phyloP scores from a whole-genome alignment of 345 rosid genomes.

The Eucalyptus erythrocorys region DNA sequence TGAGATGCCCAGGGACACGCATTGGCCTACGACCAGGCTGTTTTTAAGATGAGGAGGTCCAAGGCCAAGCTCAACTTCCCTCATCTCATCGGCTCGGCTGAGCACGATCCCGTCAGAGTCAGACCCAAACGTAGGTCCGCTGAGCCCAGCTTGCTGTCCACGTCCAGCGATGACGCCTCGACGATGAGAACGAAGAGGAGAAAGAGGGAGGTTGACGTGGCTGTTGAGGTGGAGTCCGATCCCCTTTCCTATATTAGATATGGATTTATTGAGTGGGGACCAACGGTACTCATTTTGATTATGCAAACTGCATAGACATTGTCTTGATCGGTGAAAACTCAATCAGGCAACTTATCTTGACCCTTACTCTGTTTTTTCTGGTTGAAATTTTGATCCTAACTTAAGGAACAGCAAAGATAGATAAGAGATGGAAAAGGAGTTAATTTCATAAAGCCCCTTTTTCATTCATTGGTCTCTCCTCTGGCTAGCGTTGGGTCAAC shows the following conservation, averaged over 20 bases:
- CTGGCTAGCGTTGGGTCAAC: neutral
- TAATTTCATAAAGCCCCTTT: neutral
- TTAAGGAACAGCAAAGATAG: neutral
- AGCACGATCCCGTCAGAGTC: constrained; percentile 14
- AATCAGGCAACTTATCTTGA: neutral
- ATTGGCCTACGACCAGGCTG: constrained; percentile 21
- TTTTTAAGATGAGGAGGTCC: constrained; percentile 26
- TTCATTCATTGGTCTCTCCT: neutral
- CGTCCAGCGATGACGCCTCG: neutral
- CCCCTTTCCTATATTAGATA: neutral
- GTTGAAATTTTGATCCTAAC: neutral
- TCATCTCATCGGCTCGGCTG: constrained; percentile 7
- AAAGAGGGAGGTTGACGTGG: neutral
- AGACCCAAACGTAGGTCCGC: constrained; percentile 14
- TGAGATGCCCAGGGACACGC: constrained; percentile 31
- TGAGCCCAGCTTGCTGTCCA: neutral
- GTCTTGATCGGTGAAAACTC: neutral
- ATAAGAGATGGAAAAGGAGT: neutral
- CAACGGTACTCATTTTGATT: neutral
- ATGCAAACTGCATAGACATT: neutral
- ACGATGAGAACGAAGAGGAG: neutral
- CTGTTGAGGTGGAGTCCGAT: neutral
- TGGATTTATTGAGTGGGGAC: neutral
- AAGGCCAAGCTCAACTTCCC: constrained; percentile 31
- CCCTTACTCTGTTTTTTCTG: neutral